phyloP scores from a whole-genome alignment of 306 rosid species.

The Chamaecrista fasciculata region DNA sequence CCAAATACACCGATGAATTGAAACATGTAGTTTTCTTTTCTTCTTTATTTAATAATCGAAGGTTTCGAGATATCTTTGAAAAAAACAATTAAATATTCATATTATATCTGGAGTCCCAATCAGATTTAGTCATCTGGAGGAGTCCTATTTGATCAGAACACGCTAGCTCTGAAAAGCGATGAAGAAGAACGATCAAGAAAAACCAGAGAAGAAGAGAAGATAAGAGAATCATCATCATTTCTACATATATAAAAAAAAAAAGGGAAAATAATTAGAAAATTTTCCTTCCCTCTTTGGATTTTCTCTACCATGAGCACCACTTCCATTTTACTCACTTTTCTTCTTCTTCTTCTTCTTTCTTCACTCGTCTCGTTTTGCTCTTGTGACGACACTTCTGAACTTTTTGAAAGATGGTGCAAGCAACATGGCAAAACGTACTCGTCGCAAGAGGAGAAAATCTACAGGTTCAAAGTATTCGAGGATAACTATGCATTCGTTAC shows the following conservation, averaged over 20 bases:
- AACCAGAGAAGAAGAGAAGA: not conserved
- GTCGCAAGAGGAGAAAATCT: slow-evolving; percentile 50
- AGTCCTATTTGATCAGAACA: not conserved
- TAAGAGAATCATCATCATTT: not conserved
- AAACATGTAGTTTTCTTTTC: too few relatives aligned
- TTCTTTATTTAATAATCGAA: too few relatives aligned
- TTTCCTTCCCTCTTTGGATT: not conserved
- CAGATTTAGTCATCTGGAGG: not conserved
- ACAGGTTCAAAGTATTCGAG: slow-evolving; percentile 60
- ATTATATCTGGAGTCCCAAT: not conserved
- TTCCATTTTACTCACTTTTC: slow-evolving; percentile 17
- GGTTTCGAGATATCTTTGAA: too few relatives aligned
- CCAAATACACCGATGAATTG: too few relatives aligned
- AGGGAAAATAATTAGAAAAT: too few relatives aligned
- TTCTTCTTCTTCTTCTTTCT: slow-evolving; percentile 35
- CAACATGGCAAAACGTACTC: slow-evolving; percentile 62
- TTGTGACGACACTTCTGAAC: slow-evolving; percentile 40
- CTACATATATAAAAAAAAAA: not conserved
- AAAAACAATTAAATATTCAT: too few relatives aligned
- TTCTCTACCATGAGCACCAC: slow-evolving; percentile 21
- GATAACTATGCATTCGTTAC: slow-evolving; percentile 61
- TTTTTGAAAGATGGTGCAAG: slow-evolving; percentile 69
- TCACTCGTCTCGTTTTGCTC: slow-evolving; percentile 24
- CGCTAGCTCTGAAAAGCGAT: not conserved
- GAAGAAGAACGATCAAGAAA: not conserved